Evolutionary conservation across 148 eudicot genomes (phyloP), one percentile per base, ranked within the genome.

Genomic region (Selenicereus undatus): DNA sequence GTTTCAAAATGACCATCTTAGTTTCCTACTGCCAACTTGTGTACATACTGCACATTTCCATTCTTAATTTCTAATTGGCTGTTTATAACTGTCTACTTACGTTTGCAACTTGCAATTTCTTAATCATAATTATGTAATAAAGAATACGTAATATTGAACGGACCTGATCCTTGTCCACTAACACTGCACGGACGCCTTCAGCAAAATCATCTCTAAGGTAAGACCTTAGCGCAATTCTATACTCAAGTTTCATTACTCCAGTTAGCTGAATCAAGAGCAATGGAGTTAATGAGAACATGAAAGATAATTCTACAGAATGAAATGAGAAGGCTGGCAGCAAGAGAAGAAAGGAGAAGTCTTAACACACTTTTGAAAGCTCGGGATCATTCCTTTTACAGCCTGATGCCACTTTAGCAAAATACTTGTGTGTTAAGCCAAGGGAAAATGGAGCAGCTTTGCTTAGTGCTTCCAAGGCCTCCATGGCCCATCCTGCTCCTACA

Each of bases 131-230:
- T 66, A 10, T 4, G 27, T 66, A 5, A 14, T 7, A 26, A 72
- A 16, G 29, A n/a, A 79, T 32, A 35, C 17, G 52, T 42, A 17
- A 30, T 18, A 13, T 73, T 36, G 69, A 22, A 74, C 45, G 29
- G 56, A 95, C 99, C 99, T 95, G 98, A 90, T 93, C 99, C 88
- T 95, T 95, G 88, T 93, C 95, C 32, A 93, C 93, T 83, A 93
- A 83, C 48, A 95, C 91, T 45, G 99, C 99, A 54, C 97, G 90
- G 21, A 95, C 99, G 75, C 99, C 99, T 88, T 95, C 98, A 29
- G 90, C 80, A 80, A 93, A 93, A 85, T 95, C 97, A 85, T 83
- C 86, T 81, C 97, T 91, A 56, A 89, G 89, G 26, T 97, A 87
- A 58, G 97, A 88, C 80, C 95, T 92, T 64, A 91, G 8, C 22